phyloP scores from a whole-genome alignment of 192 early-diverging fungal species.

The Entomortierella beljakovae region DNA sequence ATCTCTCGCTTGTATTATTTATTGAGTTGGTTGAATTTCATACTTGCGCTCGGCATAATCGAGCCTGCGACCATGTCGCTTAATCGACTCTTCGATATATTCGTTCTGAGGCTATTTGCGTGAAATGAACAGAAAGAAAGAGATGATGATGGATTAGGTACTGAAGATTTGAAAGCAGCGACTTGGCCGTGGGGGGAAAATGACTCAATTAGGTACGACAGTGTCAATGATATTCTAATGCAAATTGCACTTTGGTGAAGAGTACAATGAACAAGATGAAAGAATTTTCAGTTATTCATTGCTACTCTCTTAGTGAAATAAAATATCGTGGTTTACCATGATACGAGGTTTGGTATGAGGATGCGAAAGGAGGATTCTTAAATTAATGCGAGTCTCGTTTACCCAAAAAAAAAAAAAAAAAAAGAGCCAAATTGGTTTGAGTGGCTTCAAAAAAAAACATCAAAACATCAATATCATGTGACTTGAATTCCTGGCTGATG shows the following conservation, averaged over 20 bases:
- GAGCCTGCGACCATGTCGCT: conserved; percentile 94
- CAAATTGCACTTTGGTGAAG: not conserved
- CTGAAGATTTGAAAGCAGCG: not conserved
- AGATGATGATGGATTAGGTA: not conserved
- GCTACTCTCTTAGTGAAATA: too few relatives aligned
- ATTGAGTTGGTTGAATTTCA: too few relatives aligned
- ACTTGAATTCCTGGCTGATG: not conserved
- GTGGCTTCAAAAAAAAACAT: not conserved
- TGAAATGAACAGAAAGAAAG: not conserved
- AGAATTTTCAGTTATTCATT: too few relatives aligned
- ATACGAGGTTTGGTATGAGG: conserved; percentile 2
- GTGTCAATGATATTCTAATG: not conserved
- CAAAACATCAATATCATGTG: not conserved
- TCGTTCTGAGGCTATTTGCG: conserved; percentile 78
- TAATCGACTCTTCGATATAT: conserved; percentile 99
- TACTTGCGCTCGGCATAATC: conserved; percentile 96
- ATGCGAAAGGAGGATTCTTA: conserved; percentile 20
- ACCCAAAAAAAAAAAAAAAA: conserved; percentile 26
- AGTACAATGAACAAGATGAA: too few relatives aligned
- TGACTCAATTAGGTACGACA: too few relatives aligned
- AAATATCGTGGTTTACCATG: conserved; percentile 24
- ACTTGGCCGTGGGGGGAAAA: too few relatives aligned
- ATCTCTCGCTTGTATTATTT: too few relatives aligned
- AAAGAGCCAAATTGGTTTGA: not conserved
- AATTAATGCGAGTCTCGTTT: conserved; percentile 4